phyloP scores from a whole-genome alignment of 345 rosid species.

The Excoecaria agallocha region DNA sequence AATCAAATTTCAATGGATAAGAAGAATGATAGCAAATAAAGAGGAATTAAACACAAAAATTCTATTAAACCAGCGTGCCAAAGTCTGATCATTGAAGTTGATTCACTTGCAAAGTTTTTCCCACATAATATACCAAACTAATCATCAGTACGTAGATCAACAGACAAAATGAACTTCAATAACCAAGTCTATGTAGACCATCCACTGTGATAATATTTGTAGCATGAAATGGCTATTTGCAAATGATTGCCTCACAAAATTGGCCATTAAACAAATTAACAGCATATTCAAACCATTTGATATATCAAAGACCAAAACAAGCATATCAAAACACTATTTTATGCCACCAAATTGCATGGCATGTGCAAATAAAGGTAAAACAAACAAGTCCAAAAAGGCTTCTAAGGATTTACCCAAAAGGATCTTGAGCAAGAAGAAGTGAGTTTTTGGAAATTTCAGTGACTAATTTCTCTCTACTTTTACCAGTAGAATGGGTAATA shows the following conservation, averaged over 20 bases:
- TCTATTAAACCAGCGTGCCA: not conserved
- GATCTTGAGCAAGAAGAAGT: conserved; percentile 66
- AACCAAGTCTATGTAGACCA: not conserved
- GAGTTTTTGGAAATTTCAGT: conserved; percentile 49
- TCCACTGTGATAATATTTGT: not conserved
- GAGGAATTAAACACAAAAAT: not conserved
- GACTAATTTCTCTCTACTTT: conserved; percentile 44
- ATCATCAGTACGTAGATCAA: not conserved
- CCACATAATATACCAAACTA: not conserved
- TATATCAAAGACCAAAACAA: not conserved
- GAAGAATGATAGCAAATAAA: not conserved
- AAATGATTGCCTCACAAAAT: not conserved
- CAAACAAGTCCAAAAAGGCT: not conserved
- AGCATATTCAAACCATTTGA: not conserved
- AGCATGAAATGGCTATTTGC: not conserved
- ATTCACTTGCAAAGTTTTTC: not conserved
- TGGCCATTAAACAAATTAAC: not conserved
- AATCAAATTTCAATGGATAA: not conserved
- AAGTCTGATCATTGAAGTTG: not conserved
- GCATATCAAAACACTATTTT: not conserved
- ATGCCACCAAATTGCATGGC: not conserved
- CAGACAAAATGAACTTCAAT: not conserved
- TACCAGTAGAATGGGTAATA: conserved; percentile 49
- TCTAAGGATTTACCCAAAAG: conserved; percentile 51
- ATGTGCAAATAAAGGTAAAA: not conserved